Evolutionary conservation across 768 basidiomycete genomes (phyloP), one percentile per base, ranked within the genome.

Genomic region (Collybia nuda): DNA sequence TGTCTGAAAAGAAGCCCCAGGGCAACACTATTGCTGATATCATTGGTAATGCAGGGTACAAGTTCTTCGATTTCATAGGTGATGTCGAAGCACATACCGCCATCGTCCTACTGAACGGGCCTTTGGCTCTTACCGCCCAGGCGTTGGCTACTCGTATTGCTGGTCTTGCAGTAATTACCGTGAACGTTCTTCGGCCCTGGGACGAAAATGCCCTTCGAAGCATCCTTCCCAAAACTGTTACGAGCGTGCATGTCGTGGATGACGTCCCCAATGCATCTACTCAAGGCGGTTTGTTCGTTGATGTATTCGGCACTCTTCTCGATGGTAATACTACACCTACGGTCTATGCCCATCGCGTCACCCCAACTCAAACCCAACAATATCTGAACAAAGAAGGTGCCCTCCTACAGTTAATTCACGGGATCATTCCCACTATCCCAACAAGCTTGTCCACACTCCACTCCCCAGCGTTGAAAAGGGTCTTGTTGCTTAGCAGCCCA

Each of bases 131-230:
- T 32, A 70, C 73, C 28, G 79, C 84, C 18, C 80, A 83, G 56
- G 76, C 80, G 1, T 63, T 84, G 9, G 76, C 78, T 11, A 57
- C 62, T 35, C 67, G 64, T 35, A 58, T 66, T 0, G 54, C 72
- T 7, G 81, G 84, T 9, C 65, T 92, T 8, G 91, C 84, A 2
- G 76, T 86, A 1, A 72, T 94, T 48, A 67, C 79, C 40, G 86
- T 93, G 46, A 86, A 88, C 54, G 84, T 91, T n/a, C 75, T 92
- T 46, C 82, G 89, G 41, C 90, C 93, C 19, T 94, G 93, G 93
- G 74, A 81, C 59, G 82, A 85, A 52, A 71, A 74, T 17, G 78
- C 80, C n/a, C 74, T 96, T 52, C 76, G 74, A 54, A 65, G 62
- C 12, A 66, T 78, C 21, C 61, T 95, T 28, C 93, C 93, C 5